phyloP scores from a whole-genome alignment of 768 basidiomycete species.

The Auricularia sp. region DNA sequence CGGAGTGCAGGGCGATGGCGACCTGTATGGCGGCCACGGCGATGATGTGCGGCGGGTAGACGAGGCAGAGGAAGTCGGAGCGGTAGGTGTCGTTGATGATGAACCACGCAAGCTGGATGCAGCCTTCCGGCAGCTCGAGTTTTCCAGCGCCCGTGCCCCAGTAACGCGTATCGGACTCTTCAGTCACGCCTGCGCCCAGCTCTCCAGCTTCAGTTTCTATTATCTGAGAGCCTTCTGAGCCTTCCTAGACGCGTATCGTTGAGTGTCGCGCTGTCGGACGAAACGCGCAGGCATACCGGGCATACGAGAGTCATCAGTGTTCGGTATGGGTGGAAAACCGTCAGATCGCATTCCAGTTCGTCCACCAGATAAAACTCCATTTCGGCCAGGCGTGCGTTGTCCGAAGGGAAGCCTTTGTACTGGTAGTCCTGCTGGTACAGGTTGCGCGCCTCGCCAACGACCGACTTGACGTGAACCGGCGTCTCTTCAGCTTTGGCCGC shows the following conservation, averaged over 20 bases:
- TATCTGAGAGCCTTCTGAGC: constrained; percentile 5
- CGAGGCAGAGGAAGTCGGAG: constrained; percentile 74
- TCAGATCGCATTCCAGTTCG: constrained; percentile 89
- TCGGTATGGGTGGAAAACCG: constrained; percentile 89
- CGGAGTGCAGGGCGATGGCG: constrained; percentile 64
- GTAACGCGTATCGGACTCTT: constrained; percentile 51
- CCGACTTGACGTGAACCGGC: constrained; percentile 87
- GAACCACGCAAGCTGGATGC: constrained; percentile 92
- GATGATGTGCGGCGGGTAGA: constrained; percentile 91
- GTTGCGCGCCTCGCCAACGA: constrained; percentile 71
- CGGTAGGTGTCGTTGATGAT: constrained; percentile 95
- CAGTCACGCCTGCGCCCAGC: constrained; percentile 37
- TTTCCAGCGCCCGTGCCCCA: constrained; percentile 78
- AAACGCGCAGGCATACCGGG: constrained; percentile 32
- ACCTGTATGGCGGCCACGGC: constrained; percentile 89
- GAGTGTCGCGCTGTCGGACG: neutral
- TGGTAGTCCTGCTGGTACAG: constrained; percentile 66
- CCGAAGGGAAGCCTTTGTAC: constrained; percentile 72
- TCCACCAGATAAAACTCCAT: constrained; percentile 99
- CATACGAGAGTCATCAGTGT: constrained; percentile 72
- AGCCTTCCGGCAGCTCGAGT: constrained; percentile 63
- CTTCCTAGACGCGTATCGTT: constrained; percentile 1
- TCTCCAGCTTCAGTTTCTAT: constrained; percentile 45
- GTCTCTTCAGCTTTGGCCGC: constrained; percentile 97
- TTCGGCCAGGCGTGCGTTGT: constrained; percentile 88